Conservation (phyloP, 176 grass and related monocot genomes). For the Oryza longistaminata region DNA sequence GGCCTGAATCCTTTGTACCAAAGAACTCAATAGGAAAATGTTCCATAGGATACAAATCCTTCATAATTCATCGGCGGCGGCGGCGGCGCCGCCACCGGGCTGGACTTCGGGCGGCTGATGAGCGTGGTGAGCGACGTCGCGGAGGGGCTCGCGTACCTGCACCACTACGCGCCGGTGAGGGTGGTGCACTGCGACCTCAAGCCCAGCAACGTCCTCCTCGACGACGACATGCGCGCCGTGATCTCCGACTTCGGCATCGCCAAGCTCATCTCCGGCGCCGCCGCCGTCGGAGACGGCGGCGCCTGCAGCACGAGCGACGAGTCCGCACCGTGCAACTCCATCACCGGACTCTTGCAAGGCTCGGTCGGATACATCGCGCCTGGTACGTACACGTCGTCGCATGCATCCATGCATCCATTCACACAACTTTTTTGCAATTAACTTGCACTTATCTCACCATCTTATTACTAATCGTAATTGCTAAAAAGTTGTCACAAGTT, state of each 20-base stretch:
- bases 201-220: slow-evolving; percentile 85
- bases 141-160: slow-evolving; percentile 86
- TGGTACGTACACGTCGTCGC: slow-evolving; percentile 49
- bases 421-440: background rate
- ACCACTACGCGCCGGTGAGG: slow-evolving; percentile 81
- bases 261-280: slow-evolving; percentile 49
- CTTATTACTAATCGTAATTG: background rate
- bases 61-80: background rate
- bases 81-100: too few species aligned
- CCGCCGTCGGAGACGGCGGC: background rate
- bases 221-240: slow-evolving; percentile 81
- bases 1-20: too few species aligned
- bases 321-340: slow-evolving; percentile 67
- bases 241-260: slow-evolving; percentile 97
- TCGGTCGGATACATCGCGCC: slow-evolving; percentile 92
- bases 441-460: background rate
- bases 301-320: slow-evolving; percentile 24
- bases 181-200: slow-evolving; percentile 86
- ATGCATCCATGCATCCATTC: background rate
- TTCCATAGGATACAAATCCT: too few species aligned
- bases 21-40: too few species aligned
- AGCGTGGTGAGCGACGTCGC: slow-evolving; percentile 73
- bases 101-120: slow-evolving; percentile 58
- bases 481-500: too few species aligned
- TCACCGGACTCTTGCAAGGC: slow-evolving; percentile 80